These are phyloP conservation scores for Sextonia rubra DNA, from an alignment of 164 flowering plant genomes.

Conservation along the genomic window DNA sequence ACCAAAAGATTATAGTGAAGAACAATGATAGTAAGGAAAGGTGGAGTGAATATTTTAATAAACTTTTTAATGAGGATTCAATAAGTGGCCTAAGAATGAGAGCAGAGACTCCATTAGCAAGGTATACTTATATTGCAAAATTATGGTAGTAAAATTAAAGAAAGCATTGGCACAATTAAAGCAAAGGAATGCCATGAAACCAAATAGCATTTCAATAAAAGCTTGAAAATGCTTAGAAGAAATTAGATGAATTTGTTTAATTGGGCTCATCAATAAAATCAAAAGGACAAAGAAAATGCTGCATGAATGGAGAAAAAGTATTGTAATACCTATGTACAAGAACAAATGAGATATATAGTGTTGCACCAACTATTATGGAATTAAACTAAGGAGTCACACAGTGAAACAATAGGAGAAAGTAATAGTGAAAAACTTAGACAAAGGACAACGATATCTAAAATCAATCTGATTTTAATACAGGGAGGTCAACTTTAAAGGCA, in stretches of 20 bases:
- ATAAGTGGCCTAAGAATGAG: not conserved
- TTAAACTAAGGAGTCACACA: not conserved
- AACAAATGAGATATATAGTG: not conserved
- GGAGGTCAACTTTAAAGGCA: not conserved
- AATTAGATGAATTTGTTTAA: not conserved
- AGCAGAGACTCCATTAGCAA: not conserved
- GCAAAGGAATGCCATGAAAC: not conserved
- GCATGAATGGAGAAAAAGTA: not conserved
- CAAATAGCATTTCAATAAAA: not conserved
- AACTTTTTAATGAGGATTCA: no score
- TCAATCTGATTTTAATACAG: not conserved
- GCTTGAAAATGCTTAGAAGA: not conserved
- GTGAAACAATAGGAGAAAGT: not conserved
- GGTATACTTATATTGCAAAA: not conserved
- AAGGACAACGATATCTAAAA: not conserved
- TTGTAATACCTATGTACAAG: not conserved
- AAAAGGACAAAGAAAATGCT: not conserved
- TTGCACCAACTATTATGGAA: not conserved
- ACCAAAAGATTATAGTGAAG: not conserved
- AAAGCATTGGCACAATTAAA: not conserved
- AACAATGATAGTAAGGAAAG: not conserved
- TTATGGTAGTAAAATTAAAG: not conserved
- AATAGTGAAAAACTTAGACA: not conserved
- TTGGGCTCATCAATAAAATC: not conserved
- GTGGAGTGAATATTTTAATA: not conserved